These are phyloP conservation scores for Fragaria iinumae DNA, from an alignment of 306 rosid genomes.

Conservation along the genomic window DNA sequence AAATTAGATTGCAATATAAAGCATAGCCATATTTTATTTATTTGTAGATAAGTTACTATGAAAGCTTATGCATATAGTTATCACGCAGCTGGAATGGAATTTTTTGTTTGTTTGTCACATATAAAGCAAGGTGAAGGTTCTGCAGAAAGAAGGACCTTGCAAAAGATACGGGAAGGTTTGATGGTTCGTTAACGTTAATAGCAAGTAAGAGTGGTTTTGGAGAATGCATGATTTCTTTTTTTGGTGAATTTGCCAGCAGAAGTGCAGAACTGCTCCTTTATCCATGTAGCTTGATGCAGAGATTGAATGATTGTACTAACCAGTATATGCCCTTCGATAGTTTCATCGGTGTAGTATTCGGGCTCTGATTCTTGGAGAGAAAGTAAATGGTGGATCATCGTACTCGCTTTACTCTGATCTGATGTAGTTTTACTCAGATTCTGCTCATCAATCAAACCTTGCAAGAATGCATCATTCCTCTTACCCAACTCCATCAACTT, in stretches of 20 bases:
- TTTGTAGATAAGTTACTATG: not conserved
- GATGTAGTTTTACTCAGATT: conserved; percentile 8
- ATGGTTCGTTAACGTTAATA: not conserved
- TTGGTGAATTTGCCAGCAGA: too few relatives aligned
- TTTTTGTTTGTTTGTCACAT: not conserved
- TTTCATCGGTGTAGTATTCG: conserved; percentile 51
- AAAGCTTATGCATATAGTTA: conserved; percentile 1
- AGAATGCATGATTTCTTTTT: not conserved
- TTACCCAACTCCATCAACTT: not conserved
- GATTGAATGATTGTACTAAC: conserved; percentile 25
- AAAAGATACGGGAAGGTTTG: not conserved
- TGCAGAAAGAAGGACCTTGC: not conserved
- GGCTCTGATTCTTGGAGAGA: conserved; percentile 46
- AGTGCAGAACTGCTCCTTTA: too few relatives aligned
- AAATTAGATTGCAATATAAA: not conserved
- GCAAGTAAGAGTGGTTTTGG: not conserved
- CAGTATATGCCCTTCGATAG: conserved; percentile 59
- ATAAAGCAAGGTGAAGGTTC: not conserved
- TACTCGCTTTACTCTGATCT: conserved; percentile 22
- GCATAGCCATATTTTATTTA: not conserved
- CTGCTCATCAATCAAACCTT: conserved; percentile 59
- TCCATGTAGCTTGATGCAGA: not conserved
- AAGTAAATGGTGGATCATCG: conserved; percentile 55
- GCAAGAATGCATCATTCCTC: conserved; percentile 30
- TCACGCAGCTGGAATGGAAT: not conserved